Evolutionary conservation across 305 asterid genomes (phyloP).

Genomic region (Rubia balearica): DNA sequence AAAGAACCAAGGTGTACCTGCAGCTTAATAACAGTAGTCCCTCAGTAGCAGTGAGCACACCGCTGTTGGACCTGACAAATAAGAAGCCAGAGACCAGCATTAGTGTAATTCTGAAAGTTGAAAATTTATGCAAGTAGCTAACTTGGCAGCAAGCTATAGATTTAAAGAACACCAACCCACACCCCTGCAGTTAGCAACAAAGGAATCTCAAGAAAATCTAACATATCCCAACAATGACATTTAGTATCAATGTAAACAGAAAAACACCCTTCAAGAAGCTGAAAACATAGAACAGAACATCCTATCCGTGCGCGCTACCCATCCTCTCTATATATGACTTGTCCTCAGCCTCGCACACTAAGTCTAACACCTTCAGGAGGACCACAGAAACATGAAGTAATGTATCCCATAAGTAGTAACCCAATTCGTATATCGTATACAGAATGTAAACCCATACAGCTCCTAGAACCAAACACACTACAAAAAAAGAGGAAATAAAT

Average conservation of each 20-base stretch:
- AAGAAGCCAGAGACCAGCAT: constrained; percentile 74
- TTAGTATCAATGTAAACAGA: neutral
- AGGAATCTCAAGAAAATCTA: too few species aligned
- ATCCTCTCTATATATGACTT: neutral
- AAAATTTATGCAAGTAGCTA: too few species aligned
- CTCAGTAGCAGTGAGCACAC: constrained; percentile 69
- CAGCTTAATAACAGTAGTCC: constrained; percentile 75
- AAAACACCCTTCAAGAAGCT: neutral
- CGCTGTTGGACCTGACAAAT: constrained; percentile 58
- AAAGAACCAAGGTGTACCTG: constrained; percentile 43
- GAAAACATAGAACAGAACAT: neutral
- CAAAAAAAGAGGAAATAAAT: too few species aligned
- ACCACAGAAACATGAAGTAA: neutral
- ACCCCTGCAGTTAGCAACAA: too few species aligned
- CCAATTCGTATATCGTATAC: neutral
- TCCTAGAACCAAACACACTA: too few species aligned
- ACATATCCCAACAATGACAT: too few species aligned
- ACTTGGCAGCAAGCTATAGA: too few species aligned
- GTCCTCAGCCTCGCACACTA: neutral
- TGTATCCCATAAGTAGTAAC: neutral
- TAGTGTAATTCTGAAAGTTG: too few species aligned
- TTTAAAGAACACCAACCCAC: too few species aligned
- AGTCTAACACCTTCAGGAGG: neutral
- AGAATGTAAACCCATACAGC: neutral
- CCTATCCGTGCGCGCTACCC: neutral